These are phyloP conservation scores for Aquilaria malaccensis DNA, from an alignment of 345 rosid genomes.

Conservation along the genomic window DNA sequence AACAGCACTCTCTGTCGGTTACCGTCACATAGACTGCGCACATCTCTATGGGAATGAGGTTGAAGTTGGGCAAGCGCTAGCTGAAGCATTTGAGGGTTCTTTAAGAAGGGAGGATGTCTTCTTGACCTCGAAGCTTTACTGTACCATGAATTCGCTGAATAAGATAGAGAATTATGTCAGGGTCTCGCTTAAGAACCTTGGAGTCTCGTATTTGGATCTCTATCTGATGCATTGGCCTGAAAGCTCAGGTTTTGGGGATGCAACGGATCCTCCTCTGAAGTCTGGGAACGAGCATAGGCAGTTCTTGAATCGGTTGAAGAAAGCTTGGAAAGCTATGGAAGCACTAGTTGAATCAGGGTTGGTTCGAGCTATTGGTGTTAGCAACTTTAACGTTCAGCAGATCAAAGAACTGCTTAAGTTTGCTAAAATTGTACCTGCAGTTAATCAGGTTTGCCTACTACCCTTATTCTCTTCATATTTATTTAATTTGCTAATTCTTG, in stretches of 20 bases:
- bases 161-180: conserved; percentile 60
- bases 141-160: conserved; percentile 55
- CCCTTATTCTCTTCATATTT: neutral
- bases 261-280: conserved; percentile 58
- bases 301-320: conserved; percentile 47
- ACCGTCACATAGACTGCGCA: conserved; percentile 59
- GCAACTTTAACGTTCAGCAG: conserved; percentile 47
- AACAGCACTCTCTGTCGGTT: conserved; percentile 47
- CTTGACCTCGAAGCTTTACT: conserved; percentile 53
- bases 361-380: conserved; percentile 53
- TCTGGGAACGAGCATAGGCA: conserved; percentile 48
- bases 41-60: conserved; percentile 57
- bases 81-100: conserved; percentile 31
- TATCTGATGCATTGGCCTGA: conserved; percentile 67
- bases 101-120: conserved; percentile 49
- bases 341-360: conserved; percentile 40
- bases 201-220: conserved; percentile 55
- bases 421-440: conserved; percentile 51
- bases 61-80: conserved; percentile 58
- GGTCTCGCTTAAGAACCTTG: conserved; percentile 51
- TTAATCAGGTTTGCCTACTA: conserved; percentile 41
- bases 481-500: conserved; percentile 5
- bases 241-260: conserved; percentile 53
- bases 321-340: conserved; percentile 65
- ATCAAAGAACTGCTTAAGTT: conserved; percentile 52